Evolutionary conservation across 805 yeast genomes (phyloP).

Genomic region (Blastobotrys peoriensis): DNA sequence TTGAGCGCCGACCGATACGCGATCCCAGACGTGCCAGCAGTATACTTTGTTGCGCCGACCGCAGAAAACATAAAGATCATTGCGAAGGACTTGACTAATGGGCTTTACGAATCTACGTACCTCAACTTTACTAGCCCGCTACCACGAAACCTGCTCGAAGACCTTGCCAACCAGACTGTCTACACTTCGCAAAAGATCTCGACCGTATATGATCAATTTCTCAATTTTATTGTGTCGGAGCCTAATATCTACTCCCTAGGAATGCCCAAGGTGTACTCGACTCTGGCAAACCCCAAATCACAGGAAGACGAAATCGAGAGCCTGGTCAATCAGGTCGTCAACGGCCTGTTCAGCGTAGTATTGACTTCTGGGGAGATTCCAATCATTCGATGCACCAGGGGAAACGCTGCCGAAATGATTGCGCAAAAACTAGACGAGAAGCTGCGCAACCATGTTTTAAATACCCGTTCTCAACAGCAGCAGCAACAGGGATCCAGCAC

Average conservation of each 20-base stretch:
- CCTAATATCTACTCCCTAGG: constrained; percentile 84
- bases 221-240: constrained; percentile 88
- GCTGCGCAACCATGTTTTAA: constrained; percentile 78
- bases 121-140: constrained; percentile 83
- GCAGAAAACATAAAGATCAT: constrained; percentile 64
- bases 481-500: constrained; percentile 9
- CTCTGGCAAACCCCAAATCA: constrained; percentile 63
- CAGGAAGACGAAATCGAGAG: constrained; percentile 67
- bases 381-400: constrained; percentile 80
- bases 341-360: constrained; percentile 73
- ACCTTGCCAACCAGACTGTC: constrained; percentile 75
- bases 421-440: constrained; percentile 81
- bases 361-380: constrained; percentile 79
- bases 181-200: constrained; percentile 63
- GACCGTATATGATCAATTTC: constrained; percentile 91
- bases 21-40: constrained; percentile 89
- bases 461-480: constrained; percentile 34
- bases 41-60: constrained; percentile 88
- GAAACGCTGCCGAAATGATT: constrained; percentile 93
- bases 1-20: constrained; percentile 70
- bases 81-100: constrained; percentile 64
- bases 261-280: constrained; percentile 55
- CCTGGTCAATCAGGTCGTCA: constrained; percentile 65
- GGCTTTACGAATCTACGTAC: constrained; percentile 71
- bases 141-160: constrained; percentile 74